Base-by-base conservation (phyloP, 2,329 filamentous ascomycete genomes). In the Colletotrichum sp. region DNA sequence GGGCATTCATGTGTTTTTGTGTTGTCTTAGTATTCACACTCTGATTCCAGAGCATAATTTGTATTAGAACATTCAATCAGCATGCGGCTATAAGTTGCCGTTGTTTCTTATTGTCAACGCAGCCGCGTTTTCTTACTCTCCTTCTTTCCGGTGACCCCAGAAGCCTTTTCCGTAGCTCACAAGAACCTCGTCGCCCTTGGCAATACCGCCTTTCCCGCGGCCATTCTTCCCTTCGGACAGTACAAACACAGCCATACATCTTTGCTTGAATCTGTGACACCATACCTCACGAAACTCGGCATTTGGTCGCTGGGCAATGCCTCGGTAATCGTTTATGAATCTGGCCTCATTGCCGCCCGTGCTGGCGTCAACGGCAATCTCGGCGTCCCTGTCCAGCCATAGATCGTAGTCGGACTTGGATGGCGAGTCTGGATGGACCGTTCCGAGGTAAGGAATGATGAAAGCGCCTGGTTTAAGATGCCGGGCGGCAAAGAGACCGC, bases 101-200 rank as follows among this genome's bases (percentile, higher is more conserved):
- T 52, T 52, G 10, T 52, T 52, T n/a, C 44, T 13, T 21, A 21
- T 12, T 52, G 44, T 52, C 12, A 49, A 12, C 10, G 44, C 10
- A 21, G 44, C 18, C 44, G n/a, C n/a, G n/a, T 18, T 30, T n/a
- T 26, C n/a, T 26, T 21, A 64, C 21, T n/a, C 21, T 16, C 39
- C 60, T 64, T 36, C 24, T 18, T 30, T 70, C 26, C 57, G 68
- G 24, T 18, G 18, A 10, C 52, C 39, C 59, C 71, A 94, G 78
- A 94, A 94, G 1, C 92, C 92, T 82, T 92, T 94, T 8, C 92
- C 92, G 80, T 94, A 94, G 78, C 90, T 93, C 15, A 94, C 90
- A 68, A 93, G 81, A 69, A 94, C 90, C 86, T 94, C 92, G 76
- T 92, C 88, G 3, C 92, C 92, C 83, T 90, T 92, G 65, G 81